Evolutionary conservation across 139 green algal genomes (phyloP).

Genomic region (Ettlia oleoabundans): DNA sequence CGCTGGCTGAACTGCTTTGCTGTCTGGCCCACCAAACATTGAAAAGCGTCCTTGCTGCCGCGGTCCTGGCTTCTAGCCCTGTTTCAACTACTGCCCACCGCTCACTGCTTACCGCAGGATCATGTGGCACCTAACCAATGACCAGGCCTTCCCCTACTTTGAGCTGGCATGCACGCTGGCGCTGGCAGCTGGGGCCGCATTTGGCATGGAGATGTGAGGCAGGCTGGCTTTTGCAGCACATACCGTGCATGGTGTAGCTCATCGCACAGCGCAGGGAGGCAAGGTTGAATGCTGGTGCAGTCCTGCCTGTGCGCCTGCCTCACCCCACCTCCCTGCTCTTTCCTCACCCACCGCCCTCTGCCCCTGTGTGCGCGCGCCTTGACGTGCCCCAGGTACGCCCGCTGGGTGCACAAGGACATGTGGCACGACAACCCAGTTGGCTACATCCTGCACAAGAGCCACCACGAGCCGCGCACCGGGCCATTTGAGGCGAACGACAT

Average conservation of each 20-base stretch:
- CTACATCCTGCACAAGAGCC: slow-evolving; percentile 91
- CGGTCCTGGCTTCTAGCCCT: no score
- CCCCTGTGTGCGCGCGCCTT: slow-evolving; percentile 22
- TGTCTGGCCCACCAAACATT: no score
- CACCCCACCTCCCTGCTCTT: neutral
- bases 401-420: slow-evolving; percentile 90
- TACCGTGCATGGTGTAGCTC: no score
- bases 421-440: slow-evolving; percentile 91
- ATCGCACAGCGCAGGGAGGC: no score
- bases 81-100: no score
- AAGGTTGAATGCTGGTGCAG: neutral
- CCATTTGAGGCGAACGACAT: slow-evolving; percentile 98
- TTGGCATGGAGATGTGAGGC: slow-evolving; percentile 30
- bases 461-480: slow-evolving; percentile 90
- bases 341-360: neutral
- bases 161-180: slow-evolving; percentile 78
- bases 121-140: slow-evolving; percentile 61
- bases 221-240: no score
- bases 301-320: neutral
- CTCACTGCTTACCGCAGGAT: no score
- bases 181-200: slow-evolving; percentile 73
- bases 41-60: no score
- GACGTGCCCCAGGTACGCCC: slow-evolving; percentile 66
- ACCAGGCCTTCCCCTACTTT: slow-evolving; percentile 63
- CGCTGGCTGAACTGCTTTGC: no score